phyloP scores from a whole-genome alignment of 2,329 filamentous ascomycete genomes.

The Calonectria naviculata region DNA sequence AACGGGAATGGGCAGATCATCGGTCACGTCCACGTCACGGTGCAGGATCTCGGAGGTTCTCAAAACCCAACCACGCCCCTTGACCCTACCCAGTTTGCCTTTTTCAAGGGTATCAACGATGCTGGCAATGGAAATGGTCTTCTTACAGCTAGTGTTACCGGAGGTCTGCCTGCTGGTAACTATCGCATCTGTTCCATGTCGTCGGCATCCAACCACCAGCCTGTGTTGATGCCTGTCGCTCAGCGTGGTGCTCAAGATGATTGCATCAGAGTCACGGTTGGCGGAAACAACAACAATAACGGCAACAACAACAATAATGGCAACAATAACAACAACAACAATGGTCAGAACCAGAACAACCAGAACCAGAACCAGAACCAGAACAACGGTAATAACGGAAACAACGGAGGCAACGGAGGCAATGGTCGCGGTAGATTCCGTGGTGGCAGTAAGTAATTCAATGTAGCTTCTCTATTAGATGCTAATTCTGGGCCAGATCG shows the following conservation, averaged over 20 bases:
- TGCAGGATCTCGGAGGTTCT: constrained; percentile 65
- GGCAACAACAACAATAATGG: constrained; percentile 30
- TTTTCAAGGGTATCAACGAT: constrained; percentile 77
- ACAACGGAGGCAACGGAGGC: constrained; percentile 10
- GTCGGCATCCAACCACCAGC: constrained; percentile 73
- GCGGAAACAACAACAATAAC: constrained; percentile 37
- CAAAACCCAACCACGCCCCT: constrained; percentile 63
- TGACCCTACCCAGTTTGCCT: constrained; percentile 65
- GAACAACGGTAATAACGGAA: constrained; percentile 22
- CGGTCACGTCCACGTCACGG: constrained; percentile 69
- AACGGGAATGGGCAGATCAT: constrained; percentile 61
- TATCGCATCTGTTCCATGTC: constrained; percentile 76
- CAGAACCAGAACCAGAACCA: constrained; percentile 21
- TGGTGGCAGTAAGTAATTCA: background rate
- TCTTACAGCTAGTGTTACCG: constrained; percentile 63
- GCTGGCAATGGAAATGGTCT: constrained; percentile 66
- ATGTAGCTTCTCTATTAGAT: background rate
- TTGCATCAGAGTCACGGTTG: constrained; percentile 70
- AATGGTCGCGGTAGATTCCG: background rate
- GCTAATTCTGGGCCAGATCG: background rate
- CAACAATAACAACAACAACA: constrained; percentile 21
- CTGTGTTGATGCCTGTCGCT: constrained; percentile 73
- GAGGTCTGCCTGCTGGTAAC: constrained; percentile 70
- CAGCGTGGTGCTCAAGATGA: constrained; percentile 76
- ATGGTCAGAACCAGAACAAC: constrained; percentile 19